Evolutionary conservation across 2,329 filamentous ascomycete species (phyloP).

Genomic region (Rutstroemia sp.): DNA sequence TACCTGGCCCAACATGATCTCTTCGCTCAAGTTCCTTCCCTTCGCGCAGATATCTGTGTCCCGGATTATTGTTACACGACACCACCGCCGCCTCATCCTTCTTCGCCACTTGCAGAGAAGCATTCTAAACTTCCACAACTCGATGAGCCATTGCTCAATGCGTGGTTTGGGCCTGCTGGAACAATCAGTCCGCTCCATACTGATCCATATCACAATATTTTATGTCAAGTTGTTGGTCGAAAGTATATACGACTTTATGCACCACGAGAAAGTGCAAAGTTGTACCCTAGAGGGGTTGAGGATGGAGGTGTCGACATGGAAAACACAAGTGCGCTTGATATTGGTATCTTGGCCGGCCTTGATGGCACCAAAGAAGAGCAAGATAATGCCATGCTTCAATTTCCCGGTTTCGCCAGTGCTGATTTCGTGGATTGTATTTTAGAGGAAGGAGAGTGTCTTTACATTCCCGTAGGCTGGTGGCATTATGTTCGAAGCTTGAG

Average conservation of each 20-base stretch:
- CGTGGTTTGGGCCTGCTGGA: slow-evolving; percentile 82
- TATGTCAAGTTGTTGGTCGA: slow-evolving; percentile 79
- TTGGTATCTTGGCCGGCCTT: slow-evolving; percentile 62
- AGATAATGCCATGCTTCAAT: slow-evolving; percentile 15
- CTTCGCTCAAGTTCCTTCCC: slow-evolving; percentile 69
- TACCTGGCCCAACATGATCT: slow-evolving; percentile 93
- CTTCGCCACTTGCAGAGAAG: slow-evolving; percentile 37
- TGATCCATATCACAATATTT: slow-evolving; percentile 88
- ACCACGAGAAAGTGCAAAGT: slow-evolving; percentile 48
- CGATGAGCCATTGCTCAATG: slow-evolving; percentile 66
- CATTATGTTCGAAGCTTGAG: slow-evolving; percentile 86
- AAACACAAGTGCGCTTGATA: slow-evolving; percentile 77
- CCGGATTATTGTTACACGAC: slow-evolving; percentile 79
- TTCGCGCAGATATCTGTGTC: slow-evolving; percentile 67
- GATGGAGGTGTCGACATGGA: slow-evolving; percentile 75
- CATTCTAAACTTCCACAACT: slow-evolving; percentile 35
- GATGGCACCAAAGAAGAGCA: slow-evolving; percentile 32
- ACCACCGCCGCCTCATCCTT: slow-evolving; percentile 48
- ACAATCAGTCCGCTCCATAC: slow-evolving; percentile 93
- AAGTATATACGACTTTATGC: slow-evolving; percentile 91
- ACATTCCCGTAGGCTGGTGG: slow-evolving; percentile 96
- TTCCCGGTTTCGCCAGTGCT: slow-evolving; percentile 17
- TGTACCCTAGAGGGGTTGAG: slow-evolving; percentile 57
- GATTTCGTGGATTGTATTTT: slow-evolving; percentile 64
- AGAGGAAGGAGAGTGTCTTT: slow-evolving; percentile 73